phyloP scores from a whole-genome alignment of 2,329 filamentous ascomycete species.

The Sporothrix curviconia region DNA sequence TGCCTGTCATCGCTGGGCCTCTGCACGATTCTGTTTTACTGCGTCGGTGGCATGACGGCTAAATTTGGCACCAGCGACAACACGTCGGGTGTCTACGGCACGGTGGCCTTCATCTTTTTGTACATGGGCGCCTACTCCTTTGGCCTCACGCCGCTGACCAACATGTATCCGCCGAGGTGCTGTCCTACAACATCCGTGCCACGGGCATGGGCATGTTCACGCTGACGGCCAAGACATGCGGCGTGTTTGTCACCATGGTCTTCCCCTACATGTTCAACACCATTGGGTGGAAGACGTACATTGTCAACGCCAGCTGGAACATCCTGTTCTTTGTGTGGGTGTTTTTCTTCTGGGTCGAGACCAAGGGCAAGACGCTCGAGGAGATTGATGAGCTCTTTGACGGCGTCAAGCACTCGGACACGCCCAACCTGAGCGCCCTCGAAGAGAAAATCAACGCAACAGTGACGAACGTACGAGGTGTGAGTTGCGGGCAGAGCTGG shows the following conservation, averaged over 20 bases:
- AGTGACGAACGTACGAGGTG: neutral
- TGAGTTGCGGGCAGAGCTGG: neutral
- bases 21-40: constrained; percentile 23
- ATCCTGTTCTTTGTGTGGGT: constrained; percentile 34
- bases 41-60: constrained; percentile 37
- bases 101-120: constrained; percentile 46
- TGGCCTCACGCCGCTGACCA: constrained; percentile 42
- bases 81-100: constrained; percentile 14
- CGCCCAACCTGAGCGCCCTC: neutral
- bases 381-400: constrained; percentile 12
- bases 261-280: constrained; percentile 39
- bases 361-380: constrained; percentile 25
- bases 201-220: constrained; percentile 39
- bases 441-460: neutral
- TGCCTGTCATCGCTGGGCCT: constrained; percentile 37
- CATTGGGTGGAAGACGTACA: constrained; percentile 46
- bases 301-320: constrained; percentile 40
- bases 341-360: constrained; percentile 44
- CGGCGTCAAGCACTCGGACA: neutral
- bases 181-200: constrained; percentile 33
- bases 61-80: neutral
- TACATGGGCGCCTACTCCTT: constrained; percentile 48
- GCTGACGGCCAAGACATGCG: constrained; percentile 35
- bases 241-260: constrained; percentile 37
- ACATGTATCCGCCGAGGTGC: constrained; percentile 38